Base-by-base conservation (phyloP, 2,329 filamentous ascomycete genomes). In the Botryotinia calthae region DNA sequence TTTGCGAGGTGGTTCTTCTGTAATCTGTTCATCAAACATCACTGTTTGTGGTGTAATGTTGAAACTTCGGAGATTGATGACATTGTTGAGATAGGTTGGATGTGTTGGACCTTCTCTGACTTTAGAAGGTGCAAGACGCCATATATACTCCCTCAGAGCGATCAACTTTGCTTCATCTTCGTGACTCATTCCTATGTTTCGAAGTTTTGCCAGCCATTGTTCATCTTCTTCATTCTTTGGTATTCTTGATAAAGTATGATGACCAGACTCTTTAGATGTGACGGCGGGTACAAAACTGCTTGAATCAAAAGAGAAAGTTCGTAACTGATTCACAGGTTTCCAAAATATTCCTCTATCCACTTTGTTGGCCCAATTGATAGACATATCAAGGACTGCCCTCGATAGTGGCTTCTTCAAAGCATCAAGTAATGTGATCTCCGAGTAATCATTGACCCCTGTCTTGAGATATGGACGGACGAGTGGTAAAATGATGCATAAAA, bases 161-260 rank as follows among this genome's bases (percentile, higher is more conserved):
- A 98, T 84, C 3, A 99, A 84, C 81, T 99, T 98, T 79, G 92
- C 89, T 76, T 99, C 96, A 77, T 99, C 95, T 62, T 98, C 95
- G 1, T 86, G 80, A 1, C 86, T 85, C 84, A 99, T 89, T 0
- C 96, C 96, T 59, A 97, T 89, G 76, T 93, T 97, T 68, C 93
- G 89, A 65, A 99, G 83, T 76, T 94, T 92, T 22, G 88, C 86
- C n/a, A 99, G 84, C 95, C 96, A 98, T 77, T 94, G 89, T 75
- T 98, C 94, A 79, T 99, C 96, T 81, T 98, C 95, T 14, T 97
- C 94, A 76, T 95, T 97, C 79, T 90, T 95, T 0, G 87, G 83
- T 5, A 92, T 84, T 76, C 88, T 89, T 75, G 85, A 87, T 42
- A 96, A 82, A 16, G 89, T 85, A 77, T 87, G 87, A 66, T 84